A percentile compares a stretch with the other conserved stretches of the same genome.
Evolutionary conservation across 1,139 yeast species (phyloP).

Genomic region (Diutina pseudorugosa): DNA sequence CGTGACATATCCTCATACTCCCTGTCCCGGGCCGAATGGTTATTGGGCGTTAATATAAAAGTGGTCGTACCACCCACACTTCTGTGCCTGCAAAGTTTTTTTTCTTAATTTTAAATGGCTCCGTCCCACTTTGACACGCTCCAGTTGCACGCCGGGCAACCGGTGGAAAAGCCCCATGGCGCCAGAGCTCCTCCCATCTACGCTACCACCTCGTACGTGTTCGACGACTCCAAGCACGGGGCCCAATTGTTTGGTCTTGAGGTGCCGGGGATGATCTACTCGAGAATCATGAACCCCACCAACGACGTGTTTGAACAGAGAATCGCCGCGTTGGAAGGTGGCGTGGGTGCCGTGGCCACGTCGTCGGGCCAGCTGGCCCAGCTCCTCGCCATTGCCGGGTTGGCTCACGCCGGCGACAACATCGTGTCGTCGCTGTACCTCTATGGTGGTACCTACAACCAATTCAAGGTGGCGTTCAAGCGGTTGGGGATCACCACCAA

Average conservation of each 20-base stretch:
- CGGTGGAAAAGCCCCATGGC: slow-evolving; percentile 44
- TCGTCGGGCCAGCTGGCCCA: slow-evolving; percentile 96
- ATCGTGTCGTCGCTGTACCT: slow-evolving; percentile 77
- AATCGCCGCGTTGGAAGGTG: slow-evolving; percentile 86
- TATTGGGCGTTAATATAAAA: not conserved
- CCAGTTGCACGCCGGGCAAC: slow-evolving; percentile 90
- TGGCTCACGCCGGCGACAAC: slow-evolving; percentile 85
- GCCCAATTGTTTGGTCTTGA: slow-evolving; percentile 81
- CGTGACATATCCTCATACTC: not conserved
- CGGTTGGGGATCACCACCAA: slow-evolving; percentile 76
- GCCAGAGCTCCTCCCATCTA: slow-evolving; percentile 91
- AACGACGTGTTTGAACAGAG: slow-evolving; percentile 83
- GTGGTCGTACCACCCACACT: too few relatives aligned
- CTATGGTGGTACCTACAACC: slow-evolving; percentile 95
- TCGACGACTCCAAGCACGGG: slow-evolving; percentile 81
- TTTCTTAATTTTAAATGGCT: not conserved
- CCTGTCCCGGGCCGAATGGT: not conserved
- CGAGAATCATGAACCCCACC: slow-evolving; percentile 90
- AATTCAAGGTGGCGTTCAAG: slow-evolving; percentile 84
- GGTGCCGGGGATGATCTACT: slow-evolving; percentile 74
- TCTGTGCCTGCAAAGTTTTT: too few relatives aligned
- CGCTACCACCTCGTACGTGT: slow-evolving; percentile 77
- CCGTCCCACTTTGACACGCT: slow-evolving; percentile 76
- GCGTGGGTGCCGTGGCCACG: slow-evolving; percentile 83
- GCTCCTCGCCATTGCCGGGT: slow-evolving; percentile 67